Conservation (phyloP, 805 yeast genomes). For the Metschnikowia matae region DNA sequence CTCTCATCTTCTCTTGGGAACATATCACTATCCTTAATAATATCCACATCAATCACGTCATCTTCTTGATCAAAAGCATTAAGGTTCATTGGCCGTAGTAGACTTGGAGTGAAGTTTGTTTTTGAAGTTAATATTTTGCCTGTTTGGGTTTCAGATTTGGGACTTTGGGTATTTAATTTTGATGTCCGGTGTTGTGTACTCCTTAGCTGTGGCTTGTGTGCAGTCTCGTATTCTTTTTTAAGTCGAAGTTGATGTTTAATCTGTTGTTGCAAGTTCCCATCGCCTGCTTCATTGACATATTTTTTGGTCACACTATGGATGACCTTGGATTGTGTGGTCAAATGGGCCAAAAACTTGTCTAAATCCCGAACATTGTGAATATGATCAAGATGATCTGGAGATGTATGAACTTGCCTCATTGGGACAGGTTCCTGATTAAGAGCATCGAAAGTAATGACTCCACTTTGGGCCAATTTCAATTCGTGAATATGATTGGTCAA, state of each 20-base stretch:
- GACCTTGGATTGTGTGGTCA: conserved; percentile 34
- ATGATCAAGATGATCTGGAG: conserved; percentile 34
- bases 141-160: background rate
- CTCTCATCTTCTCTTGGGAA: conserved; percentile 6
- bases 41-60: conserved; percentile 16
- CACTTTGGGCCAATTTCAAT: conserved; percentile 39
- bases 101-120: conserved; percentile 15
- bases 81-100: conserved; percentile 18
- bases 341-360: conserved; percentile 35
- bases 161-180: too few species aligned
- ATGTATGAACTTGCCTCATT: conserved; percentile 10
- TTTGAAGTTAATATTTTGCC: background rate
- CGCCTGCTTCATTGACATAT: conserved; percentile 12
- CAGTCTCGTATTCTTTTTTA: background rate
- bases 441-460: conserved; percentile 42
- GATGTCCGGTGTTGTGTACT: background rate
- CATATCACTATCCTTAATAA: conserved; percentile 15
- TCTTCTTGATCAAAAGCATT: conserved; percentile 16
- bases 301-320: conserved; percentile 38
- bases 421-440: conserved; percentile 19
- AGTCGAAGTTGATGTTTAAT: conserved; percentile 20
- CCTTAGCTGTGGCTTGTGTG: background rate
- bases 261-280: conserved; percentile 17
- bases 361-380: conserved; percentile 39
- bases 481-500: conserved; percentile 42